Evolutionary conservation across 106 monocot genomes (phyloP), one percentile per base, ranked within the genome.

Genomic region (Platanthera guangdongensis): DNA sequence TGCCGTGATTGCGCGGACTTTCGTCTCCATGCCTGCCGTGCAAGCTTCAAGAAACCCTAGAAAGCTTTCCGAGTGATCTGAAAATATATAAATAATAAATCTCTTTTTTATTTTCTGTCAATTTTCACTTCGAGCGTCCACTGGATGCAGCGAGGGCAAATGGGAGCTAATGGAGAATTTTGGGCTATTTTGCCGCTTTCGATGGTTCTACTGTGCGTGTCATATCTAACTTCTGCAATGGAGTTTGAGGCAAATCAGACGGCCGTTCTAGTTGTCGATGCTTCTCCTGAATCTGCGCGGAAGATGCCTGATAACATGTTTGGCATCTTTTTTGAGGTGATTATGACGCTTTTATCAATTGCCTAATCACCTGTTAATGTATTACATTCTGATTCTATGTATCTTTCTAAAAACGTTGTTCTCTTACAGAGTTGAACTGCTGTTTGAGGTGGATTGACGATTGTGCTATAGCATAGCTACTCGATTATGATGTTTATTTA

Each of bases 291-390:
- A 63, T 68, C 47, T 6, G 80, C 68, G 8, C 53, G 73, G 83
- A 79, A 65, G 21, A 87, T 90, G 19, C 82, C 90, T 47, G 79
- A 82, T 14, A 76, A 79, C 53, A 30, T 90, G 84, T 90, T 90
- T 70, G 90, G 90, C 19, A 81, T 87, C 53, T 86, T 87, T 52
- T 90, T 90, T 76, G 90, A 90, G 87, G 90, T 90, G 71, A 77
- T 51, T 22, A 6, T 8, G 47, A 5, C 21, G 28, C 67, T 63
- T 4, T 48, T 45, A 32, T 67, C 10, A 72, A 52, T 76, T n/a
- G 47, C 11, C 15, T 48, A 14, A 28, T 65, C 15, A 9, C 32
- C 28, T 45, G 71, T 67, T 68, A 15, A 3, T 47, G 49, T 72
- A n/a, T 72, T 72, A 4, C 15, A 16, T 50, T 50, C 6, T 72